phyloP scores from a whole-genome alignment of 2,329 filamentous ascomycete genomes.

The Neoscytalidium dimidiatum region DNA sequence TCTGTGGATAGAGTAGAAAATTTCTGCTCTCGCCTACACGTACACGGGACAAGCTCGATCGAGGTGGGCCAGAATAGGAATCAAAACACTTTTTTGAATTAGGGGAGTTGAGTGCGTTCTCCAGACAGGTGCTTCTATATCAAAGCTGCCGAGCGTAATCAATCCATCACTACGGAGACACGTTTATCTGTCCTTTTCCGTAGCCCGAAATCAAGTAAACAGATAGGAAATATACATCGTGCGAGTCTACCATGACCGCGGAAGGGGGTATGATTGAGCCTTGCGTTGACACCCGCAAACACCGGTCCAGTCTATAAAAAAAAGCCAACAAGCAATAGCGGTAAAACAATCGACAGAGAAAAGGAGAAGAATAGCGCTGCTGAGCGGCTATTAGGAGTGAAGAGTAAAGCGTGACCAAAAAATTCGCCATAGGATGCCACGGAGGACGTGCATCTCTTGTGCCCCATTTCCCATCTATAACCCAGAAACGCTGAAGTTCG shows the following conservation, averaged over 20 bases:
- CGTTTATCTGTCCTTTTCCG: not conserved
- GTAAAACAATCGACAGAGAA: constrained; percentile 14
- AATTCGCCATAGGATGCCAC: constrained; percentile 11
- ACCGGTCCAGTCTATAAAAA: constrained; percentile 20
- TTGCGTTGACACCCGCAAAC: constrained; percentile 19
- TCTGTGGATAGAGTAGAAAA: not conserved
- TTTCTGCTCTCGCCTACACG: not conserved
- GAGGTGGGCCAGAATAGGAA: too few relatives aligned
- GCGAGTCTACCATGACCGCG: constrained; percentile 19
- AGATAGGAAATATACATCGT: constrained; percentile 18
- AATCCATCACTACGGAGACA: constrained; percentile 6
- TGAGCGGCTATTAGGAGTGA: constrained; percentile 16
- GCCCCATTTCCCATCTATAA: constrained; percentile 18
- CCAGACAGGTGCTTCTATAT: constrained; percentile 7
- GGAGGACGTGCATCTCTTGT: constrained; percentile 1
- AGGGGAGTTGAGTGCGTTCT: constrained; percentile 17
- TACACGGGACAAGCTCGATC: too few relatives aligned
- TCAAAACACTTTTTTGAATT: constrained; percentile 9
- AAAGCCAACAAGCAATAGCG: constrained; percentile 12
- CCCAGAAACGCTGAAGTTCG: constrained; percentile 16
- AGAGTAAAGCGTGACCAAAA: constrained; percentile 19
- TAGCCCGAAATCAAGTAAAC: not conserved
- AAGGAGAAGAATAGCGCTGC: constrained; percentile 9
- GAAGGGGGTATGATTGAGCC: constrained; percentile 19
- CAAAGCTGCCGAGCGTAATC: constrained; percentile 10